A percentile compares a stretch with the other conserved stretches of the same genome.
phyloP scores from a whole-genome alignment of 352 stramenopile species.

The Vaucheria bursata region DNA sequence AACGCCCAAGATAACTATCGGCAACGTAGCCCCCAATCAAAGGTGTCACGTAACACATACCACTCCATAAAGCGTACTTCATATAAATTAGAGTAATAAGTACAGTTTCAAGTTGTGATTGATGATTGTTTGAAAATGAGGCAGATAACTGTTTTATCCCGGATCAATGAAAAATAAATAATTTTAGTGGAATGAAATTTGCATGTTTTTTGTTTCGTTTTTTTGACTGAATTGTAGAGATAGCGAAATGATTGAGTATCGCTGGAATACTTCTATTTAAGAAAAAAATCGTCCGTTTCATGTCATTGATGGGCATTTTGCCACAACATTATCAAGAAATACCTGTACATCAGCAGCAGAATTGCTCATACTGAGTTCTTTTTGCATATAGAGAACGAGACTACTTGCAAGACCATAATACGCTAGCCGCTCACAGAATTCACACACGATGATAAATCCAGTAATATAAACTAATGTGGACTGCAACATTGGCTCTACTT shows the following conservation, averaged over 20 bases:
- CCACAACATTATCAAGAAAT: no score
- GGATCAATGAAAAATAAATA: no score
- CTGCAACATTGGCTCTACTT: not conserved
- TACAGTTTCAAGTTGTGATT: not conserved
- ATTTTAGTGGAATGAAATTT: no score
- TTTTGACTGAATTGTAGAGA: no score
- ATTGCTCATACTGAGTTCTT: slow-evolving; percentile 51
- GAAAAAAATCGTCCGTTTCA: no score
- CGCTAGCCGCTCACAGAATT: slow-evolving; percentile 59
- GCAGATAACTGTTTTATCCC: no score
- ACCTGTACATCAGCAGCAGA: slow-evolving; percentile 48
- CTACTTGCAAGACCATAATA: slow-evolving; percentile 59
- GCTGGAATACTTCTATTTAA: no score
- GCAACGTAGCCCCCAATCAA: slow-evolving; percentile 58
- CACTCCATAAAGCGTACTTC: slow-evolving; percentile 53
- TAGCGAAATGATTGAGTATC: no score
- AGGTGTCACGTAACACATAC: slow-evolving; percentile 57
- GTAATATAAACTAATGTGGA: slow-evolving; percentile 22
- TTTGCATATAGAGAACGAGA: slow-evolving; percentile 7
- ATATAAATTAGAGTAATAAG: not conserved
- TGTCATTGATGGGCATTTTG: no score
- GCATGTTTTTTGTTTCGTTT: no score
- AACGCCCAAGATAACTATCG: slow-evolving; percentile 56
- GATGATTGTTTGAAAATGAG: not conserved
- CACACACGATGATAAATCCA: slow-evolving; percentile 52